Evolutionary conservation across 2,329 filamentous ascomycete species (phyloP).

Genomic region (Curvularia spicifera): DNA sequence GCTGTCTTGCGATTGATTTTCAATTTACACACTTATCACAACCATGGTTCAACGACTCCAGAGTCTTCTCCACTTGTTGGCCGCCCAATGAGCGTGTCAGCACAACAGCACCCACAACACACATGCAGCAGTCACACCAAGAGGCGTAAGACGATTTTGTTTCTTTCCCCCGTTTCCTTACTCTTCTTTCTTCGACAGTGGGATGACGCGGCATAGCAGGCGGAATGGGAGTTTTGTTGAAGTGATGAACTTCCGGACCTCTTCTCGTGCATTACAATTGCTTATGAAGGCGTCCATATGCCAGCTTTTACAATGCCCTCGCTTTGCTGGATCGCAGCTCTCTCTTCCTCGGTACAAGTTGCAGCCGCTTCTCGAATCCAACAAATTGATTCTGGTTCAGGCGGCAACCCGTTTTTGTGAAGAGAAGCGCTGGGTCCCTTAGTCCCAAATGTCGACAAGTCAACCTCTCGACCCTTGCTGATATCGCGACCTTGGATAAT

Average conservation of each 20-base stretch:
- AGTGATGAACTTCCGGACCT: conserved; percentile 11
- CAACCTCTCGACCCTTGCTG: conserved; percentile 57
- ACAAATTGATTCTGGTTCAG: conserved; percentile 61
- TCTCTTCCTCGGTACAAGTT: conserved; percentile 62
- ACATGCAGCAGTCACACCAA: conserved; percentile 6
- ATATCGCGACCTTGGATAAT: conserved; percentile 58
- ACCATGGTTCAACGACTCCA: too few species aligned
- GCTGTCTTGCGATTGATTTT: too few species aligned
- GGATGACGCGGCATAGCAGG: not conserved
- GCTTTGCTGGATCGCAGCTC: conserved; percentile 55
- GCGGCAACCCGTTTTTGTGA: conserved; percentile 61
- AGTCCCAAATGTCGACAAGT: conserved; percentile 62
- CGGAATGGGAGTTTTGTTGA: not conserved
- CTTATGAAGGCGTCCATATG: conserved; percentile 23
- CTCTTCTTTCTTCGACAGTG: not conserved
- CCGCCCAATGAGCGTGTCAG: not conserved
- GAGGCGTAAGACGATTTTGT: conserved; percentile 2
- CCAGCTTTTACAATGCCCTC: conserved; percentile 48
- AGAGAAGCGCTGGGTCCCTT: conserved; percentile 65
- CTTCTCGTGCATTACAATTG: not conserved
- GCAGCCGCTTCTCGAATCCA: conserved; percentile 59
- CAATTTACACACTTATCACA: too few species aligned
- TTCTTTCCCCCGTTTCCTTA: not conserved
- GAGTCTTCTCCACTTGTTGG: too few species aligned
- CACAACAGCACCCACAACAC: conserved; percentile 17